Evolutionary conservation across 164 flowering plant species (phyloP).

Genomic region (Vitis rotundifolia): DNA sequence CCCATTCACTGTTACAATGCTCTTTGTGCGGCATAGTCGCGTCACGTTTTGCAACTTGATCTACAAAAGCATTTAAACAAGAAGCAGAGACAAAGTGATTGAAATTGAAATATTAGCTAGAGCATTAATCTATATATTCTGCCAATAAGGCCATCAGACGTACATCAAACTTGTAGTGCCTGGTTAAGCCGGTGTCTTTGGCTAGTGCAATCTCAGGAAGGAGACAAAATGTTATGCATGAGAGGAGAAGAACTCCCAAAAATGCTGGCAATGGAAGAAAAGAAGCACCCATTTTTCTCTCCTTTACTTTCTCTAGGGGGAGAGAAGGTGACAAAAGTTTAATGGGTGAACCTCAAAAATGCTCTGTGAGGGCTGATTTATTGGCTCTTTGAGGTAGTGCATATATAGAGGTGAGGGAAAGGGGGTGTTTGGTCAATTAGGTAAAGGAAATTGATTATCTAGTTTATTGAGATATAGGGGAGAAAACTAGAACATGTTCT

Average conservation of each 20-base stretch:
- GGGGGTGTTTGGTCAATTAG: constrained; percentile 1
- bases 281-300: constrained; percentile 20
- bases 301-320: not conserved
- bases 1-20: constrained; percentile 43
- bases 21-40: constrained; percentile 42
- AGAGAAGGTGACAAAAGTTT: not conserved
- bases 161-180: constrained; percentile 42
- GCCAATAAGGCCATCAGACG: not conserved
- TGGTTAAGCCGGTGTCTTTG: constrained; percentile 21
- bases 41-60: constrained; percentile 35
- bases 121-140: not conserved
- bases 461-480: not conserved
- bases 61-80: constrained; percentile 11
- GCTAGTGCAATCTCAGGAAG: constrained; percentile 18
- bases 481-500: constrained; percentile 5
- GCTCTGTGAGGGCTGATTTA: not conserved
- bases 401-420: constrained; percentile 1
- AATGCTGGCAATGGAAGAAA: constrained; percentile 1
- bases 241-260: not conserved
- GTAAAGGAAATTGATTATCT: not conserved
- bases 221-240: constrained; percentile 3
- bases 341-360: not conserved
- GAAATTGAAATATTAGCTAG: not conserved
- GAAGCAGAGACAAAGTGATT: not conserved
- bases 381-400: not conserved